Evolutionary conservation across 2,329 filamentous ascomycete species (phyloP), one percentile per base, ranked within the genome.

Genomic region (Sclerotinia minor): DNA sequence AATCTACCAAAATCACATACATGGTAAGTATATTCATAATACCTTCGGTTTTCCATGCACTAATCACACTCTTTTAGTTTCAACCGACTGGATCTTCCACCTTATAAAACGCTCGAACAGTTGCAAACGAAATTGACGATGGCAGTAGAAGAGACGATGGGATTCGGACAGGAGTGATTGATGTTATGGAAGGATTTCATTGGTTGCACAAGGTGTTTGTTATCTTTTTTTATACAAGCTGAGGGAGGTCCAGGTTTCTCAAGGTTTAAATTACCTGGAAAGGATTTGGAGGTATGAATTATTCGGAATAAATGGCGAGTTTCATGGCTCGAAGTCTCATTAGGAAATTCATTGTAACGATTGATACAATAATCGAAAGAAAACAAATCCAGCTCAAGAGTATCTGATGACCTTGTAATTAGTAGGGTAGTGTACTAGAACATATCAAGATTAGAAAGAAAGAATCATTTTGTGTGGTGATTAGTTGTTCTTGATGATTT

Each of bases 111-210:
- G 29, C 85, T 94, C 75, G 94, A 98, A 71, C 87, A 87, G 74
- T 84, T 99, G 73, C 90, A 94, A 78, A 84, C 89, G 77, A 99
- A 99, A 81, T 84, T 99, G 75, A 95, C 94, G 8, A 96, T 97
- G 80, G 95, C 95, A 35, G 95, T 99, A 67, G 95, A 99, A 81
- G 95, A 99, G 83, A 99, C 95, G 0, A 94, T 99, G 83, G 95
- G 95, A 71, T 99, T 99, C 78, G 95, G 95, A 72, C 95, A 99
- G 82, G 95, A 99, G 83, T 99, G 71, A 76, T 73, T 72, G 59
- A 61, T 67, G 69, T 69, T 65, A 21, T 19, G 55, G 50, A 44
- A 69, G 57, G 58, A 47, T 72, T 72, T 70, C 65, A 65, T 69
- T 69, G 64, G 67, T 71, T 69, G 59, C 65, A 58, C 69, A 57